Evolutionary conservation across 2,329 filamentous ascomycete species (phyloP).

Genomic region (Fusarium oligoseptatum): DNA sequence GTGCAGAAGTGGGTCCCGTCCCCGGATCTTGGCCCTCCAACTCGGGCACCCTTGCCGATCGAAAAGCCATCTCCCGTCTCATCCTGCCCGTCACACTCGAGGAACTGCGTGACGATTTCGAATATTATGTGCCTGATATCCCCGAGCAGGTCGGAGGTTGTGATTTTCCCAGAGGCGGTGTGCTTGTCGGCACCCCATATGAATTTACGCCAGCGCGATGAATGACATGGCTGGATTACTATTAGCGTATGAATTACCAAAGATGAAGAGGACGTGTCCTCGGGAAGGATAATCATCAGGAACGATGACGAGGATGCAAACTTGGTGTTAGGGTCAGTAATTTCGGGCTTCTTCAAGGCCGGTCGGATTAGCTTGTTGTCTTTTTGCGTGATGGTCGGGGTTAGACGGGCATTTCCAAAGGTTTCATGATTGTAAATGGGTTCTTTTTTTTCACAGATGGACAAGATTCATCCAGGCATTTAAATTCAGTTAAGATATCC

Average conservation of each 20-base stretch:
- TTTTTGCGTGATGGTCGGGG: conserved; percentile 12
- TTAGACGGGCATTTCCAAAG: conserved; percentile 37
- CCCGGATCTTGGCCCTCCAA: conserved; percentile 39
- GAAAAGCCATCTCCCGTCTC: conserved; percentile 50
- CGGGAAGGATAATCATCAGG: conserved; percentile 11
- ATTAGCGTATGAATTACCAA: conserved; percentile 4
- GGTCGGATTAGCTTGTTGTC: conserved; percentile 16
- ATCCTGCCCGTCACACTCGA: conserved; percentile 48
- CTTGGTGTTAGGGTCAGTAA: conserved; percentile 37
- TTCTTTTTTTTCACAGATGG: conserved; percentile 22
- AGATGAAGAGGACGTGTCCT: background rate
- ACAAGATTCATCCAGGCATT: conserved; percentile 38
- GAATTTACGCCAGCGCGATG: conserved; percentile 29
- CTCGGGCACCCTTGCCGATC: conserved; percentile 50
- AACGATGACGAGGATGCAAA: conserved; percentile 28
- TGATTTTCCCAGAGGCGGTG: conserved; percentile 42
- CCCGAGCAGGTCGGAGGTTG: conserved; percentile 46
- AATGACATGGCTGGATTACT: background rate
- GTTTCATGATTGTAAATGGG: conserved; percentile 24
- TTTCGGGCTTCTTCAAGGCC: conserved; percentile 9
- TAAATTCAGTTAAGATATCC: conserved; percentile 41
- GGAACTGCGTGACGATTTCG: conserved; percentile 50
- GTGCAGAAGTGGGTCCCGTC: conserved; percentile 41
- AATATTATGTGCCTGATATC: conserved; percentile 50
- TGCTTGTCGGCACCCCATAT: conserved; percentile 27